A percentile compares a stretch with the other conserved stretches of the same genome.
phyloP scores from a whole-genome alignment of 306 rosid genomes.

The Geum urbanum region DNA sequence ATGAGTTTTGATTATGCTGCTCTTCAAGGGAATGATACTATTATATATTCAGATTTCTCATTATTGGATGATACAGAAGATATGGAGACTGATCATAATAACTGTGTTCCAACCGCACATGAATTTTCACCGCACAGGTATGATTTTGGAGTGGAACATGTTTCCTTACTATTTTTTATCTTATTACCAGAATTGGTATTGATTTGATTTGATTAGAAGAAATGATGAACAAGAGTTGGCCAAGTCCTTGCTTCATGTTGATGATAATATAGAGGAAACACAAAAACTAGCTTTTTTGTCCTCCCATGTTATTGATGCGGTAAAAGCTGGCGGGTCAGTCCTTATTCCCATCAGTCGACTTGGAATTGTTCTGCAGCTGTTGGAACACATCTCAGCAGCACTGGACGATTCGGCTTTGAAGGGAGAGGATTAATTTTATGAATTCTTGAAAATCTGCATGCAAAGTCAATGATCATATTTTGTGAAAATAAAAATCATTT shows the following conservation, averaged over 20 bases:
- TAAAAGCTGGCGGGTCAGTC: slow-evolving; percentile 77
- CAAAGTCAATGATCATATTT: no score
- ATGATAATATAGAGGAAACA: slow-evolving; percentile 54
- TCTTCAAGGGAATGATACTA: slow-evolving; percentile 42
- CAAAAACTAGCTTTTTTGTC: slow-evolving; percentile 58
- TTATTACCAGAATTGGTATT: neutral
- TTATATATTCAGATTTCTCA: slow-evolving; percentile 83
- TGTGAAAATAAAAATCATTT: no score
- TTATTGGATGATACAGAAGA: slow-evolving; percentile 36
- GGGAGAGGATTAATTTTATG: slow-evolving; percentile 32
- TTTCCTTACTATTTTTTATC: neutral
- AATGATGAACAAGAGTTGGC: slow-evolving; percentile 35
- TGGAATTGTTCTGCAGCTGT: slow-evolving; percentile 63
- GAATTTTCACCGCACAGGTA: slow-evolving; percentile 39
- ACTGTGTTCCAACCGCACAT: slow-evolving; percentile 21
- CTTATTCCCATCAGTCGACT: slow-evolving; percentile 62
- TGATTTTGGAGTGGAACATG: slow-evolving; percentile 12
- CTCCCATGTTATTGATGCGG: slow-evolving; percentile 51
- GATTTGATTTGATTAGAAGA: slow-evolving; percentile 20
- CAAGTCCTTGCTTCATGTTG: slow-evolving; percentile 32
- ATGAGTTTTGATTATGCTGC: slow-evolving; percentile 62
- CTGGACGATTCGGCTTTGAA: slow-evolving; percentile 54
- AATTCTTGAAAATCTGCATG: neutral
- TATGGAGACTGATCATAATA: slow-evolving; percentile 32
- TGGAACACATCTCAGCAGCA: slow-evolving; percentile 61